Base-by-base conservation (phyloP, 225 moss, liverwort and hornwort species). In the Anthoceros angustus region DNA sequence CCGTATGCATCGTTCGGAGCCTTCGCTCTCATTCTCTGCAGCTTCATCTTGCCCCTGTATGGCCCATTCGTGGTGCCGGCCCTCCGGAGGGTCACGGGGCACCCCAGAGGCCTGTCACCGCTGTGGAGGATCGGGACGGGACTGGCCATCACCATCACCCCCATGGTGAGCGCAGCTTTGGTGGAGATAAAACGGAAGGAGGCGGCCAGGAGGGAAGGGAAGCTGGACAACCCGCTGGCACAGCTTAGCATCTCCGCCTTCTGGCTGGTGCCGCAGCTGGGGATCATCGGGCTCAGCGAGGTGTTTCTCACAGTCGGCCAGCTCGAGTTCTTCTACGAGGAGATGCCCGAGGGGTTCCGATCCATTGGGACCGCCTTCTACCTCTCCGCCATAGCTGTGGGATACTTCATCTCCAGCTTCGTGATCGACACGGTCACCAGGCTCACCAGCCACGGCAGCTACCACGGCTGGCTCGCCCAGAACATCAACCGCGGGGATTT, bases 81-180 rank as follows among this genome's bases (percentile, higher is more conserved):
- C 55, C 18, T 55, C 5, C 55, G 55, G 55, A 55, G 55, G 23
- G 0, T 55, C 55, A 55, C 55, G 23, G 55, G 76, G 42, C 77
- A 83, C 48, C 80, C 74, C 2, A 74, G 83, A 7, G 83, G 82
- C 1, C 74, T 86, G 72, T 78, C 82, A 79, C 67, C 68, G 70
- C 78, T 86, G 6, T 78, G 78, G 26, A 75, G 83, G 38, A 83
- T 86, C 42, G 85, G 85, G 9, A 67, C 82, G 9, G 85, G 85
- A 2, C 83, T 86, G 14, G 74, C 42, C 8, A 66, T 86, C 50
- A 83, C 83, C 2, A 73, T 80, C 5, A 73, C 78, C 0, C 78
- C 67, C 1, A 86, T 86, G 85, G 64, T 79, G 2, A 78, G 78
- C 21, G 80, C 80, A 12, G 78, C 85, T 1, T 7, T 78, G 16